These are phyloP conservation scores for Saccharomycopsis schoenii DNA, from an alignment of 805 yeast species.

Conservation along the genomic window DNA sequence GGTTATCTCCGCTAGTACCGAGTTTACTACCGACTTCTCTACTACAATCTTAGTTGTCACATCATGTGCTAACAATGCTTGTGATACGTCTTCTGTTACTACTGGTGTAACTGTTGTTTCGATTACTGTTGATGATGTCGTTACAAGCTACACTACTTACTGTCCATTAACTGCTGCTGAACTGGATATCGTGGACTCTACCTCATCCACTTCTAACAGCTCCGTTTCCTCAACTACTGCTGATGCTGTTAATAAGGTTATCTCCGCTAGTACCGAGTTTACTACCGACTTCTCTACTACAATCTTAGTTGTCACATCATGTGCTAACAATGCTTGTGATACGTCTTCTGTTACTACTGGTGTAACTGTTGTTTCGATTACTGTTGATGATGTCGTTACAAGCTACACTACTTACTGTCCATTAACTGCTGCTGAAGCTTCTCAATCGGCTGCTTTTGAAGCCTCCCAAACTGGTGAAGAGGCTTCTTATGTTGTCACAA, in stretches of 20 bases:
- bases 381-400: constrained; percentile 20
- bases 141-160: constrained; percentile 23
- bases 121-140: constrained; percentile 19
- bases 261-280: constrained; percentile 1
- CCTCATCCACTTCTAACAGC: constrained; percentile 3
- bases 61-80: constrained; percentile 14
- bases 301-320: constrained; percentile 11
- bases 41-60: constrained; percentile 10
- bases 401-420: constrained; percentile 24
- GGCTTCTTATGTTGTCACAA: neutral
- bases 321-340: constrained; percentile 18
- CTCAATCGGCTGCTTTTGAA: constrained; percentile 2
- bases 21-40: constrained; percentile 13
- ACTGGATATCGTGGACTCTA: too few species aligned
- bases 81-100: constrained; percentile 19
- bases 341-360: constrained; percentile 20
- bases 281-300: constrained; percentile 11
- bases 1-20: neutral
- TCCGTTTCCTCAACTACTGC: neutral
- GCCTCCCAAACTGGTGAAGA: constrained; percentile 5
- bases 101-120: constrained; percentile 23
- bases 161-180: constrained; percentile 21
- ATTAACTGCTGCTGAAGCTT: constrained; percentile 17
- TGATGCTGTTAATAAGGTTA: constrained; percentile 1
- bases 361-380: constrained; percentile 21